Evolutionary conservation across 306 rosid genomes (phyloP).

Genomic region (Hippophae tibetana): DNA sequence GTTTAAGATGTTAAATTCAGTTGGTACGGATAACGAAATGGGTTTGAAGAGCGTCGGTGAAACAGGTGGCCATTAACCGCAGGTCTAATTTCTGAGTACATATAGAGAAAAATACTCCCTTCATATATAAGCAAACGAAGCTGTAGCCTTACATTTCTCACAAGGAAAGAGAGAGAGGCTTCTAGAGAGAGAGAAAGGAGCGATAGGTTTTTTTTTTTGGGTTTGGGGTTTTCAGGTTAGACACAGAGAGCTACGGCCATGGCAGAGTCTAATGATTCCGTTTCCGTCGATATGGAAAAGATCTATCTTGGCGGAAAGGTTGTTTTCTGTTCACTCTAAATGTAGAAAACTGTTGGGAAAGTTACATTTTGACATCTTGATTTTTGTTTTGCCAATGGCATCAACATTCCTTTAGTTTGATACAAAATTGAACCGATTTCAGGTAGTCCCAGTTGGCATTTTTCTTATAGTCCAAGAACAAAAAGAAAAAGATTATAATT

Average conservation of each 20-base stretch:
- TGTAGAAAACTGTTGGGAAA: no score
- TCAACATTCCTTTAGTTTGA: no score
- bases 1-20: slow-evolving; percentile 8
- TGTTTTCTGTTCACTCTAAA: background rate
- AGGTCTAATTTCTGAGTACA: slow-evolving; percentile 13
- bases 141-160: slow-evolving; percentile 23
- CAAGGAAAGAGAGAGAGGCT: slow-evolving; percentile 14
- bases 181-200: slow-evolving; percentile 11
- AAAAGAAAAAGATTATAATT: no score
- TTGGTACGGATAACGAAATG: slow-evolving; percentile 16
- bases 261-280: slow-evolving; percentile 59
- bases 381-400: no score
- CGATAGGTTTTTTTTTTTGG: slow-evolving; percentile 18
- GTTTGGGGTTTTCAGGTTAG: slow-evolving; percentile 33
- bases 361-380: no score
- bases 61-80: slow-evolving; percentile 26
- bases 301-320: slow-evolving; percentile 98
- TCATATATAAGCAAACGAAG: slow-evolving; percentile 58
- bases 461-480: no score
- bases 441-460: no score
- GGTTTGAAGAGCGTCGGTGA: slow-evolving; percentile 42
- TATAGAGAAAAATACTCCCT: slow-evolving; percentile 26
- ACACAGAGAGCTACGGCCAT: slow-evolving; percentile 45
- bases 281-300: slow-evolving; percentile 73
- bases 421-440: no score